Conservation (phyloP, 805 yeast genomes). For the Candida maesae region DNA sequence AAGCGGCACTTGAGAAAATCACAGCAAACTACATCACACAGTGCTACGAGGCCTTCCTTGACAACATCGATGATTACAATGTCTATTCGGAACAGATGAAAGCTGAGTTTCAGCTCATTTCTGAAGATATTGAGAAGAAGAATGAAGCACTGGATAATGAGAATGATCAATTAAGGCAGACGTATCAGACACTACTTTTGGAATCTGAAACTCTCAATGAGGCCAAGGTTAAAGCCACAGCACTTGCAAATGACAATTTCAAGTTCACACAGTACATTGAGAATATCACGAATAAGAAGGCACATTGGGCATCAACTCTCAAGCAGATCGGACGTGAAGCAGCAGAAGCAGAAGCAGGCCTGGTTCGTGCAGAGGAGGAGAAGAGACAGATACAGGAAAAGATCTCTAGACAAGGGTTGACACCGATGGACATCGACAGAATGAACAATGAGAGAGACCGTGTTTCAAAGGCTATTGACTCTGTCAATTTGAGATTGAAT, state of each 20-base stretch:
- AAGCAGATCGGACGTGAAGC: conserved; percentile 57
- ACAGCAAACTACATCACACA: conserved; percentile 59
- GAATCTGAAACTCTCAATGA: conserved; percentile 46
- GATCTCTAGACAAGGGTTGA: conserved; percentile 52
- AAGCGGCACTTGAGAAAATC: conserved; percentile 38
- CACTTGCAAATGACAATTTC: conserved; percentile 64
- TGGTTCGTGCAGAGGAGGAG: conserved; percentile 37
- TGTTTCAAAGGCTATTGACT: conserved; percentile 51
- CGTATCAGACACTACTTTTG: conserved; percentile 38
- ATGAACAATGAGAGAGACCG: conserved; percentile 60
- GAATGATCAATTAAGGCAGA: conserved; percentile 36
- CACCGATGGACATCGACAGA: conserved; percentile 59
- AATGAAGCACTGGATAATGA: conserved; percentile 38
- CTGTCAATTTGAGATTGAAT: conserved; percentile 39
- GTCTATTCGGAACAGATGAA: conserved; percentile 53
- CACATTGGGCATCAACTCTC: conserved; percentile 61
- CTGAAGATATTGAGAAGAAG: conserved; percentile 45
- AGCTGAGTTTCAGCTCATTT: conserved; percentile 48
- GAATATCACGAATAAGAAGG: conserved; percentile 58
- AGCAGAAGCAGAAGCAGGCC: conserved; percentile 38
- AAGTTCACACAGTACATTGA: conserved; percentile 72
- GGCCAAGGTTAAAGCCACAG: conserved; percentile 53
- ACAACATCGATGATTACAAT: conserved; percentile 59
- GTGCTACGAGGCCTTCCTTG: conserved; percentile 64
- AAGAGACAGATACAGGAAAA: conserved; percentile 39